A percentile compares a stretch with the other conserved stretches of the same genome.
phyloP scores from a whole-genome alignment of 345 rosid species.

The Anastatica hierochuntica region DNA sequence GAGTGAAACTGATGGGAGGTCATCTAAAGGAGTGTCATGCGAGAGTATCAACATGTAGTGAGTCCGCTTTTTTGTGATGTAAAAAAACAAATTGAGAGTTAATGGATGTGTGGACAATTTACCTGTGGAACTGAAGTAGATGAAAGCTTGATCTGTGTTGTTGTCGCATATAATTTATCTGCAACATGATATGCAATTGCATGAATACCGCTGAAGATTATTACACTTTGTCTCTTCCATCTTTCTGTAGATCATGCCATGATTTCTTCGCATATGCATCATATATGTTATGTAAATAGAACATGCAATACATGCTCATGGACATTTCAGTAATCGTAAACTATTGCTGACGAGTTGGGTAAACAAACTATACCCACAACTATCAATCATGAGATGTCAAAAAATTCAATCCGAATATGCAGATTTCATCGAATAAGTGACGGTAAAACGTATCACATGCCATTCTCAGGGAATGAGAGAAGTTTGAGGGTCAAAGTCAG shows the following conservation, averaged over 20 bases:
- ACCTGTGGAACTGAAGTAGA: neutral
- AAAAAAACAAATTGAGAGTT: neutral
- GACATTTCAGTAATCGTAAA: no score
- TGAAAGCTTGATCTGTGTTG: neutral
- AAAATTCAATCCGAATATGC: no score
- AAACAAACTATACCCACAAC: no score
- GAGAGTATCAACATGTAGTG: conserved; percentile 16
- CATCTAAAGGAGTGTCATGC: conserved; percentile 19
- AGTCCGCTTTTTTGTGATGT: neutral
- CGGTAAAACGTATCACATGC: neutral
- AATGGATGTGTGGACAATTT: neutral
- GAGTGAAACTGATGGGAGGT: conserved; percentile 43
- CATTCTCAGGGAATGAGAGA: conserved; percentile 43
- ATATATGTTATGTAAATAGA: no score
- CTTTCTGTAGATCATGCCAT: no score
- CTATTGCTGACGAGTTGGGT: no score
- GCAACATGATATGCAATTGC: conserved; percentile 1
- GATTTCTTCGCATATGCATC: no score
- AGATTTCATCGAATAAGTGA: neutral
- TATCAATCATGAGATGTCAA: no score
- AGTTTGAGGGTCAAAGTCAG: conserved; percentile 47
- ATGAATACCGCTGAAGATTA: neutral
- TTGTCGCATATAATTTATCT: neutral
- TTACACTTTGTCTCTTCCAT: no score
- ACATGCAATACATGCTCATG: no score